Conservation (phyloP, 1,284 basidiomycete genomes). For the Ganoderma lingzhi region DNA sequence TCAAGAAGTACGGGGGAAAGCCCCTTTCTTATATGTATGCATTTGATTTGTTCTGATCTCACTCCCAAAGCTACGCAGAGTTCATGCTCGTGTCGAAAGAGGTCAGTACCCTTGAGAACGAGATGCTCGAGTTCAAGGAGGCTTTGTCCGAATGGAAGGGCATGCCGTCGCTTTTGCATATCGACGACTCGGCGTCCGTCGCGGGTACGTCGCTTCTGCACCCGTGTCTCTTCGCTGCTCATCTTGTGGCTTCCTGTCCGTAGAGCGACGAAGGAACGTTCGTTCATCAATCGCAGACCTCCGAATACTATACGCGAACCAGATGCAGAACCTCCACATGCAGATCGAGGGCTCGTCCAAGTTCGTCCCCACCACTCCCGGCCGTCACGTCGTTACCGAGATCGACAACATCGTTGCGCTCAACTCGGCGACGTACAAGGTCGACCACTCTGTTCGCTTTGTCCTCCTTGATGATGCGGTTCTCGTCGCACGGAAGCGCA, state of each 20-base stretch:
- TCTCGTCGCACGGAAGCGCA: constrained; percentile 79
- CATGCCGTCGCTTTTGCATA: constrained; percentile 92
- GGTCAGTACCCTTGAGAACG: constrained; percentile 95
- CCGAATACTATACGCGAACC: constrained; percentile 91
- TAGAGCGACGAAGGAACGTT: constrained; percentile 71
- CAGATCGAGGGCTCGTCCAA: constrained; percentile 97
- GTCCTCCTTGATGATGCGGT: constrained; percentile 94
- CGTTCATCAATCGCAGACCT: constrained; percentile 94
- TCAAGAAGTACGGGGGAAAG: constrained; percentile 74
- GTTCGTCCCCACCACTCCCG: constrained; percentile 90
- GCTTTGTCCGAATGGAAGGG: constrained; percentile 94
- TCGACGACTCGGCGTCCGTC: constrained; percentile 77
- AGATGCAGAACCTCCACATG: constrained; percentile 91
- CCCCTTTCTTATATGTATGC: constrained; percentile 36
- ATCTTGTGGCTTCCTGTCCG: no score
- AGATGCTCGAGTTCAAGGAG: constrained; percentile 97
- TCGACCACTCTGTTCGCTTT: constrained; percentile 87
- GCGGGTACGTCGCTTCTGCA: constrained; percentile 45
- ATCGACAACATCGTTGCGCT: constrained; percentile 86
- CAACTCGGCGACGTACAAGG: constrained; percentile 96
- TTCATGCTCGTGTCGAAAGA: constrained; percentile 98
- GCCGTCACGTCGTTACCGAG: constrained; percentile 91
- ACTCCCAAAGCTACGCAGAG: constrained; percentile 81
- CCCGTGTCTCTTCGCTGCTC: neutral
- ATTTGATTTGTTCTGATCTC: constrained; percentile 1